Percentiles rank a stretch among this genome's conserved stretches.
These are phyloP conservation scores for Ceratocystis papillata DNA, from an alignment of 2,329 filamentous ascomycete species.

Conservation along the genomic window DNA sequence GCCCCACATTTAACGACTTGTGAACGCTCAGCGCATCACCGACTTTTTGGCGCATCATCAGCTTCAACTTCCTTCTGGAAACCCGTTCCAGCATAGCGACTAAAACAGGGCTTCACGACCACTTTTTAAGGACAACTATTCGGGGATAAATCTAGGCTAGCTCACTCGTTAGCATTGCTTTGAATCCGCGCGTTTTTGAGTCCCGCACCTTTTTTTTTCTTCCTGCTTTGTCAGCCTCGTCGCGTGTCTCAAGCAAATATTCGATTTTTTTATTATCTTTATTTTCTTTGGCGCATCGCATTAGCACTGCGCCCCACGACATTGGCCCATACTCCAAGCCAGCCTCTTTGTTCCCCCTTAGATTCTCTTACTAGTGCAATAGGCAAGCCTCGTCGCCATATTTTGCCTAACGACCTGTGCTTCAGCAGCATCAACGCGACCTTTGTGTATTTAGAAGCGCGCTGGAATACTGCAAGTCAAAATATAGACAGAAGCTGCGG, in stretches of 20 bases:
- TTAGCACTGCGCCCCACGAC: neutral
- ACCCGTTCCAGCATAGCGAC: neutral
- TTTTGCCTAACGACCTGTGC: constrained; percentile 12
- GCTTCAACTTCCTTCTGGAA: neutral
- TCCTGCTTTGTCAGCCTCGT: constrained; percentile 19
- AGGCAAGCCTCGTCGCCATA: neutral
- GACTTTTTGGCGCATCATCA: constrained; percentile 4
- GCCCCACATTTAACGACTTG: neutral
- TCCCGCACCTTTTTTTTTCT: neutral
- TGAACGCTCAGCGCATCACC: neutral
- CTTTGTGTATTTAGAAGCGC: neutral
- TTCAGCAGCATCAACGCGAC: constrained; percentile 6
- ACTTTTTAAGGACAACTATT: neutral
- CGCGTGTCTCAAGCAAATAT: constrained; percentile 13
- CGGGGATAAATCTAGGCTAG: neutral
- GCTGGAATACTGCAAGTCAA: neutral
- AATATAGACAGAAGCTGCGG: neutral
- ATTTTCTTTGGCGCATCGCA: neutral
- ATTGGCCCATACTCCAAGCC: too few relatives aligned
- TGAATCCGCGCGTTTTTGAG: neutral
- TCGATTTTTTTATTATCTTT: constrained; percentile 12
- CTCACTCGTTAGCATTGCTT: neutral
- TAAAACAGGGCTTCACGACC: too few relatives aligned
- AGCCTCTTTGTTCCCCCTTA: neutral
- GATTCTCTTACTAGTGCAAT: neutral